Percentiles rank a stretch among this genome's conserved stretches.
Conservation (phyloP, 352 stramenopile species). For the Phytophthora agathidicida region DNA sequence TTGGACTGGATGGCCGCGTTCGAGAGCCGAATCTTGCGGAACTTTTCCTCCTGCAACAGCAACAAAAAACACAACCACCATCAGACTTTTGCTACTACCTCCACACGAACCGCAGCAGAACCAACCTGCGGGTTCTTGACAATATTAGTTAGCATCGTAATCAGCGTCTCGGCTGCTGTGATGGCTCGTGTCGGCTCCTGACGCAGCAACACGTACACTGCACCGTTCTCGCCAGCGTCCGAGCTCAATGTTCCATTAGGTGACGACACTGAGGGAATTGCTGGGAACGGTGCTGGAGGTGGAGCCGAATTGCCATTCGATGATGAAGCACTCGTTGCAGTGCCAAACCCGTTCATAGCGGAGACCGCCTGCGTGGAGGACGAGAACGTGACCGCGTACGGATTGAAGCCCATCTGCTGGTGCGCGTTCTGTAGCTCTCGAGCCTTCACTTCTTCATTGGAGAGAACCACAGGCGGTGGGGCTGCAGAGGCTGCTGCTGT, state of each 20-base stretch:
- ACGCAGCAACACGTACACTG: constrained; percentile 68
- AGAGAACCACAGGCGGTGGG: constrained; percentile 39
- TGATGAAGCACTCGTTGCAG: background rate
- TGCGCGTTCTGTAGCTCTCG: constrained; percentile 63
- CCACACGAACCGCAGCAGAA: background rate
- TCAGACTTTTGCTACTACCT: background rate
- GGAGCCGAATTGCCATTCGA: constrained; percentile 1
- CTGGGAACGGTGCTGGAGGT: constrained; percentile 27
- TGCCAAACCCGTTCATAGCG: constrained; percentile 60
- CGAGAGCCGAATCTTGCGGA: constrained; percentile 65
- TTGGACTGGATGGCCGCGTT: constrained; percentile 71
- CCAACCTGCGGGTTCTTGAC: constrained; percentile 62
- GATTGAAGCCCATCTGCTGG: constrained; percentile 73
- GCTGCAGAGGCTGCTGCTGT: background rate
- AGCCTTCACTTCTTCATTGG: constrained; percentile 69
- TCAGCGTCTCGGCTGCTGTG: constrained; percentile 60
- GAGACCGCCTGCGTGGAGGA: constrained; percentile 62
- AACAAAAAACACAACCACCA: background rate
- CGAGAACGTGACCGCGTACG: constrained; percentile 70
- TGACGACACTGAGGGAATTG: constrained; percentile 13
- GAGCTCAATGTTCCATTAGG: background rate
- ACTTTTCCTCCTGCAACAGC: constrained; percentile 65
- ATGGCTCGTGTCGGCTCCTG: constrained; percentile 60
- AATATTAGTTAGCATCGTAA: constrained; percentile 78
- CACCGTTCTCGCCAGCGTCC: constrained; percentile 32